phyloP scores from a whole-genome alignment of 2,329 filamentous ascomycete species.

The Exophiala alcalophila region DNA sequence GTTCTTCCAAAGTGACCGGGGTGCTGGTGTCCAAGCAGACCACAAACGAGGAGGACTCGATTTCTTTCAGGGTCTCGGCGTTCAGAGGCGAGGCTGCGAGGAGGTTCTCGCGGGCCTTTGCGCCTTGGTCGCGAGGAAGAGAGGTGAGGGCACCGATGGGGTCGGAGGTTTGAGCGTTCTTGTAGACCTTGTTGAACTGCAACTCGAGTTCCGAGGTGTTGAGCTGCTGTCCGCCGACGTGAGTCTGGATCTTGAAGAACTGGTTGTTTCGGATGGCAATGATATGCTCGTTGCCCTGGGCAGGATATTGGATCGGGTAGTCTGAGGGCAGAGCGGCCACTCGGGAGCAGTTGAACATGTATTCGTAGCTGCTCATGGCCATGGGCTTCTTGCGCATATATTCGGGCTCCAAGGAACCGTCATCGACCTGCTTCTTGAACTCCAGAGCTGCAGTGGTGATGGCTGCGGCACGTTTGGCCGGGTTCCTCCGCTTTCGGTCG shows the following conservation, averaged over 20 bases:
- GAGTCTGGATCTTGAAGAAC: constrained; percentile 87
- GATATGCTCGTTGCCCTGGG: constrained; percentile 78
- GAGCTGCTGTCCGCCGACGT: constrained; percentile 78
- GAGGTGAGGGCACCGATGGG: constrained; percentile 82
- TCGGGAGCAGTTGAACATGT: constrained; percentile 95
- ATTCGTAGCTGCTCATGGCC: constrained; percentile 97
- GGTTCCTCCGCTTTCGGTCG: constrained; percentile 81
- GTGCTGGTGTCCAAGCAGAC: constrained; percentile 90
- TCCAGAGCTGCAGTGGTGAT: constrained; percentile 81
- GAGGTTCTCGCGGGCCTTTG: constrained; percentile 74
- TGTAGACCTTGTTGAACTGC: constrained; percentile 82
- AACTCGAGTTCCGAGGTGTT: constrained; percentile 86
- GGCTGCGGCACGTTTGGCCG: constrained; percentile 87
- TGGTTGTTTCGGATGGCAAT: constrained; percentile 91
- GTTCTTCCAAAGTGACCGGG: constrained; percentile 91
- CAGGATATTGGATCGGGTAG: constrained; percentile 75
- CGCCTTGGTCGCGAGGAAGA: constrained; percentile 91
- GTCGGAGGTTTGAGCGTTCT: constrained; percentile 68
- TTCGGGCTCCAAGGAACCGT: constrained; percentile 81
- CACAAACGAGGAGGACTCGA: constrained; percentile 86
- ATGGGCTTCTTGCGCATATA: constrained; percentile 98
- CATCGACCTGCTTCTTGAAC: constrained; percentile 91
- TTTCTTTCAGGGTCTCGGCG: constrained; percentile 69
- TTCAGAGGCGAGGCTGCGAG: constrained; percentile 76
- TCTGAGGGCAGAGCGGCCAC: constrained; percentile 80